Evolutionary conservation across 306 rosid species (phyloP).

Genomic region (Rosa multiflora): DNA sequence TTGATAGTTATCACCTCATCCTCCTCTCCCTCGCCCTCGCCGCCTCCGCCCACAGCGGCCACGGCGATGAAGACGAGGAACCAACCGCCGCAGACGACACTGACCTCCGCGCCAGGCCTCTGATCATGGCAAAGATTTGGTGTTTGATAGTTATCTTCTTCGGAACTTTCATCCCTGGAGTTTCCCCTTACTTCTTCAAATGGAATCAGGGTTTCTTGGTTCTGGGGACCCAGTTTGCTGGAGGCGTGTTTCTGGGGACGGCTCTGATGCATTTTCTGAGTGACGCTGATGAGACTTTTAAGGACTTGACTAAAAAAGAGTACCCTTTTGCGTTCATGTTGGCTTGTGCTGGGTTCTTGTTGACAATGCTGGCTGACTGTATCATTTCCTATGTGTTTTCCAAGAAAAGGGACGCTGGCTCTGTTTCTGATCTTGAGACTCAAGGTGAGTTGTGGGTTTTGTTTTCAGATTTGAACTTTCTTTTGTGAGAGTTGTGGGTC

Average conservation of each 20-base stretch:
- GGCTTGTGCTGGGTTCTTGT: slow-evolving; percentile 64
- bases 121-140: slow-evolving; percentile 50
- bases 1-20: slow-evolving; percentile 33
- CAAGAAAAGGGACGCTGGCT: slow-evolving; percentile 22
- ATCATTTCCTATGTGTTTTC: slow-evolving; percentile 37
- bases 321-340: slow-evolving; percentile 85
- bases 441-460: slow-evolving; percentile 13
- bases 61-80: slow-evolving; percentile 25
- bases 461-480: background rate
- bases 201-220: slow-evolving; percentile 84
- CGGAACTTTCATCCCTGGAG: slow-evolving; percentile 65
- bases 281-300: slow-evolving; percentile 68
- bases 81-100: background rate
- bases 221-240: slow-evolving; percentile 85
- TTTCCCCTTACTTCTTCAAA: slow-evolving; percentile 64
- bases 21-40: slow-evolving; percentile 37
- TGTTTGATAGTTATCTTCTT: slow-evolving; percentile 55
- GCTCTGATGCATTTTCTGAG: slow-evolving; percentile 84
- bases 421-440: slow-evolving; percentile 34
- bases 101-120: slow-evolving; percentile 47
- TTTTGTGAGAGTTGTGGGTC: background rate
- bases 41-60: slow-evolving; percentile 54
- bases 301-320: slow-evolving; percentile 46
- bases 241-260: slow-evolving; percentile 83
- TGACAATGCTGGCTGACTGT: slow-evolving; percentile 69